Conservation (phyloP, 257 asterid species). For the Nicotiana benthamiana region DNA sequence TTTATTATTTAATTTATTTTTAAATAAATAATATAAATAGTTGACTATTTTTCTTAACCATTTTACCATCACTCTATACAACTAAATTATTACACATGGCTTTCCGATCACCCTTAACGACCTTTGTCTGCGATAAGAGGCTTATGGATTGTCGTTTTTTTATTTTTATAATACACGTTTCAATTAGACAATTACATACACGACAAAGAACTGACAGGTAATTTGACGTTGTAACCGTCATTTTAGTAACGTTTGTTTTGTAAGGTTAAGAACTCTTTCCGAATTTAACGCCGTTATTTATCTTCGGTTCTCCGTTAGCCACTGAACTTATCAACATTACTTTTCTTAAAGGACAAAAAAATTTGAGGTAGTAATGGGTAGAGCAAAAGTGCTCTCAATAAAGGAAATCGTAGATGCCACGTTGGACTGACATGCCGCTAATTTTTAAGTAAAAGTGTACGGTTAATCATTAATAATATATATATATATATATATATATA, state of each 20-base stretch:
- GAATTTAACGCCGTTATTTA: neutral
- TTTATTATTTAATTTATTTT: no score
- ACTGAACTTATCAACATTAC: neutral
- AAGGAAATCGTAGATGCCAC: slow-evolving; percentile 6
- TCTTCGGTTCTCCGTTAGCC: neutral
- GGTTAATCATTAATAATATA: no score
- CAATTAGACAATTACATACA: neutral
- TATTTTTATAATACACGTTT: neutral
- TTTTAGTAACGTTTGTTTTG: neutral
- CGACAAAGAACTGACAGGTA: neutral
- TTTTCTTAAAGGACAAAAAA: neutral
- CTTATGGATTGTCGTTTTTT: neutral
- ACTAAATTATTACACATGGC: no score
- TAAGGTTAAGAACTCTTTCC: neutral
- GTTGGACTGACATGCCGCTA: slow-evolving; percentile 1
- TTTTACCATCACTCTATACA: no score
- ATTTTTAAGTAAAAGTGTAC: no score
- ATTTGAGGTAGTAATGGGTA: neutral
- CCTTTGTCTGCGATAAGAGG: neutral
- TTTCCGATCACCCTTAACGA: no score
- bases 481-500: no score
- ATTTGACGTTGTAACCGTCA: neutral
- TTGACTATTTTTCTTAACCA: no score
- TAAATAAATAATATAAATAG: no score
- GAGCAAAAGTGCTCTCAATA: slow-evolving; percentile 10